These are phyloP conservation scores for Acanthamoeba castellanii DNA, from an alignment of 208 protist genomes.

Conservation along the genomic window DNA sequence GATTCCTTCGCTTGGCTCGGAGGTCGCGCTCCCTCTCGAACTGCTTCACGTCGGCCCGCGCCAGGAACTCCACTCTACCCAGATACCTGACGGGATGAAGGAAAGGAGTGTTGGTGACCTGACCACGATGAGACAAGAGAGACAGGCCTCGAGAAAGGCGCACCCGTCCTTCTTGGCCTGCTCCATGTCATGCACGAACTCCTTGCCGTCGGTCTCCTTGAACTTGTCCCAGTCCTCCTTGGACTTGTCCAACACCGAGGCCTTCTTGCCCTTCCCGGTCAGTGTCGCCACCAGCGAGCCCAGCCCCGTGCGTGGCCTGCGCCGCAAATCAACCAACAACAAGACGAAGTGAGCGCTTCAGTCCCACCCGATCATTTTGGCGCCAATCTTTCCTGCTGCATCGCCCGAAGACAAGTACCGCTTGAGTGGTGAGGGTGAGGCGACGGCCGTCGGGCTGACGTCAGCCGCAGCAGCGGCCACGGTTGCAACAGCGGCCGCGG, in stretches of 20 bases:
- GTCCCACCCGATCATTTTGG: too few species aligned
- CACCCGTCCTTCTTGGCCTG: conserved; percentile 64
- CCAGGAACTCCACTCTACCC: conserved; percentile 47
- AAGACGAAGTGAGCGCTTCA: too few species aligned
- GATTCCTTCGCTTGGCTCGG: conserved; percentile 42
- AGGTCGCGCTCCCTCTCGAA: conserved; percentile 59
- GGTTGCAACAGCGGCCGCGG: neutral
- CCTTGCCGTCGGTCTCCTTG: conserved; percentile 68
- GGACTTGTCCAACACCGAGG: conserved; percentile 52
- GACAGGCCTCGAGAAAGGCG: too few species aligned
- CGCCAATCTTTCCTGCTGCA: too few species aligned
- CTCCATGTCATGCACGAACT: conserved; percentile 71
- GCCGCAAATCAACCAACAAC: too few species aligned
- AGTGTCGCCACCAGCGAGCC: conserved; percentile 51
- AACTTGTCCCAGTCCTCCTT: conserved; percentile 51
- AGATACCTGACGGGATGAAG: neutral
- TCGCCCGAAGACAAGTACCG: neutral
- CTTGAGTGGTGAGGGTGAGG: conserved; percentile 2
- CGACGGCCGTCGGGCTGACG: too few species aligned
- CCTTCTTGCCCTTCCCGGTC: conserved; percentile 63
- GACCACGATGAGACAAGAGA: too few species aligned
- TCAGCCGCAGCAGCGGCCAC: too few species aligned
- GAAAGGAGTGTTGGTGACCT: too few species aligned
- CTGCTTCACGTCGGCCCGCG: conserved; percentile 45
- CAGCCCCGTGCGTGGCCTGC: conserved; percentile 14